A percentile compares a stretch with the other conserved stretches of the same genome.
phyloP scores from a whole-genome alignment of 495 filamentous ascomycete genomes.

The Aspergillus heteromorphus region DNA sequence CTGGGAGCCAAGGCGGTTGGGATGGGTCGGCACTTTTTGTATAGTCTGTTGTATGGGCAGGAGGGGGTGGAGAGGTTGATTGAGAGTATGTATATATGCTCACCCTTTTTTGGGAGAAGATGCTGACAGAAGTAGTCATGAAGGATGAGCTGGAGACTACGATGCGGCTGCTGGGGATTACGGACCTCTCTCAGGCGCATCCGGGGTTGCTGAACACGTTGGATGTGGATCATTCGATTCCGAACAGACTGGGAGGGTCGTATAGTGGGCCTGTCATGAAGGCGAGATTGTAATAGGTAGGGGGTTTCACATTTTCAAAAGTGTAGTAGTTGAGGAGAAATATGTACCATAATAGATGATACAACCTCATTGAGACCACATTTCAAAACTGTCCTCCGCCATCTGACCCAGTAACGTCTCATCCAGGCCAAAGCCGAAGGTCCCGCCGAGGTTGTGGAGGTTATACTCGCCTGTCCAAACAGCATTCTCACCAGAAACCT shows the following conservation, averaged over 20 bases:
- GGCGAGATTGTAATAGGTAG: conserved; percentile 1
- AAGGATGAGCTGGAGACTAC: conserved; percentile 65
- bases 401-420: conserved; percentile 2
- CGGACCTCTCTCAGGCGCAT: conserved; percentile 55
- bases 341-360: no score
- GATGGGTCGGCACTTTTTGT: conserved; percentile 55
- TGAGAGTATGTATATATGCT: conserved; percentile 36
- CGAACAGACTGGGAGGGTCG: not conserved
- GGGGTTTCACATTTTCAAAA: not conserved
- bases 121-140: conserved; percentile 43
- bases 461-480: conserved; percentile 4
- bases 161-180: conserved; percentile 67
- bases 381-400: conserved; percentile 4
- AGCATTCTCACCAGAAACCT: not conserved
- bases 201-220: conserved; percentile 60
- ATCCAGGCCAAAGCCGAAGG: conserved; percentile 3
- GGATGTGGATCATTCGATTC: conserved; percentile 59
- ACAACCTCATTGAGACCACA: not conserved
- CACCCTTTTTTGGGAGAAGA: not conserved
- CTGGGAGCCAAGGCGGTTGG: conserved; percentile 59
- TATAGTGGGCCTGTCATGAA: not conserved
- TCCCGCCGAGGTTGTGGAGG: conserved; percentile 3
- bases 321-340: no score
- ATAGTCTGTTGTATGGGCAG: conserved; percentile 41
- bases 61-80: conserved; percentile 38